These are phyloP conservation scores for Cucumis cinereus DNA, from an alignment of 306 rosid genomes.

Conservation along the genomic window DNA sequence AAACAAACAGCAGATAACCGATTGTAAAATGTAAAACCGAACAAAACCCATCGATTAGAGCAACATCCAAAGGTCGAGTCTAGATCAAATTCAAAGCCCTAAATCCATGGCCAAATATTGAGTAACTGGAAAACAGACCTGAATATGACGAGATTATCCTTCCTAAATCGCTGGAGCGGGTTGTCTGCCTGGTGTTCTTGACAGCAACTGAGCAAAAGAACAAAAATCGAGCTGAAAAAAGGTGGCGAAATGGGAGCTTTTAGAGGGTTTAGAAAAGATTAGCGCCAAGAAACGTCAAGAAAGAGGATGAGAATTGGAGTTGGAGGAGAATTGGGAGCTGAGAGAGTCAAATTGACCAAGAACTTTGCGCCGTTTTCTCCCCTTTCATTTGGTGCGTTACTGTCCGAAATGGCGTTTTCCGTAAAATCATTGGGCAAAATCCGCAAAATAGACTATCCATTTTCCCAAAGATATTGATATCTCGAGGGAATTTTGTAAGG, in stretches of 20 bases:
- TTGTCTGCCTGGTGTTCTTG: background rate
- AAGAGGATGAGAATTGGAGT: background rate
- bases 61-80: background rate
- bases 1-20: background rate
- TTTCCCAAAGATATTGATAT: background rate
- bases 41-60: background rate
- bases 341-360: background rate
- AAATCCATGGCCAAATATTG: background rate
- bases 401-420: background rate
- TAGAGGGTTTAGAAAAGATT: background rate
- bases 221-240: background rate
- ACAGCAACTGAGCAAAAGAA: background rate
- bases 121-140: background rate
- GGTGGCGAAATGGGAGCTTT: background rate
- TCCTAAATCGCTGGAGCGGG: background rate
- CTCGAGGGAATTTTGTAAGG: background rate
- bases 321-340: background rate
- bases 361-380: conserved; percentile 6
- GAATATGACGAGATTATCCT: background rate
- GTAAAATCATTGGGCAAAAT: background rate
- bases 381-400: background rate
- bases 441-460: background rate
- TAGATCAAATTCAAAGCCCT: conserved; percentile 4
- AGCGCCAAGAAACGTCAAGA: background rate
- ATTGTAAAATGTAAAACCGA: background rate